Evolutionary conservation across 208 protist species (phyloP).

Genomic region (Herpetomonas samuelpessoai): DNA sequence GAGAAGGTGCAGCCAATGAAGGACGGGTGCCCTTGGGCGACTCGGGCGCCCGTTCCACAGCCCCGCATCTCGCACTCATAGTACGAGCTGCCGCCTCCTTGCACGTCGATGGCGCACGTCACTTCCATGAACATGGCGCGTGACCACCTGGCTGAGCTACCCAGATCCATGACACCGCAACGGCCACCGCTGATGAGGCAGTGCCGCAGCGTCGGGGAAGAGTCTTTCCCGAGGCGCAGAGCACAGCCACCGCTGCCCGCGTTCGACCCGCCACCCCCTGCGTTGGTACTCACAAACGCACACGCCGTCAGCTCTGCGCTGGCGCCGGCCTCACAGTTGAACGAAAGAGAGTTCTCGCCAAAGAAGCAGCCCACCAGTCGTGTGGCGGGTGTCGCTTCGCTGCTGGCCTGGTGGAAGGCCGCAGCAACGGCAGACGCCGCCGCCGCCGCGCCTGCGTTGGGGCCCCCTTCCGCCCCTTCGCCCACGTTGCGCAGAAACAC

Average conservation of each 20-base stretch:
- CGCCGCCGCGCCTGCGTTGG: not conserved
- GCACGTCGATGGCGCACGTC: conserved; percentile 8
- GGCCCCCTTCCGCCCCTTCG: not conserved
- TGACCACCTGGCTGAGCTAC: conserved; percentile 10
- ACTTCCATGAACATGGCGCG: conserved; percentile 29
- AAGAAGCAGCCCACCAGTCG: conserved; percentile 19
- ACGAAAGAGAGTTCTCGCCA: conserved; percentile 20
- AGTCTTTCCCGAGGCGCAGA: conserved; percentile 5
- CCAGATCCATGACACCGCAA: conserved; percentile 10
- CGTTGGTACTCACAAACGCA: conserved; percentile 19
- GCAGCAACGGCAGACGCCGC: not conserved
- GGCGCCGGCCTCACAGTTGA: conserved; percentile 10
- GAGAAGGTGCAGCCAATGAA: conserved; percentile 27
- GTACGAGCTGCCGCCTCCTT: conserved; percentile 5
- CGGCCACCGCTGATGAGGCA: conserved; percentile 23
- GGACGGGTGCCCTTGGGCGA: conserved; percentile 4
- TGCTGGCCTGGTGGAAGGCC: not conserved
- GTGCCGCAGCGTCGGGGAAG: conserved; percentile 19
- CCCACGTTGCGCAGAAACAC: conserved; percentile 7
- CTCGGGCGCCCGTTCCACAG: conserved; percentile 16
- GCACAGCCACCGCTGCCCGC: conserved; percentile 8
- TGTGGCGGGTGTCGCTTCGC: not conserved
- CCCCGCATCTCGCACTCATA: conserved; percentile 32
- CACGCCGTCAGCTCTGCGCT: conserved; percentile 19
- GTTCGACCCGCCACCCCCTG: too few relatives aligned